These are phyloP conservation scores for Zoysia matrella DNA, from an alignment of 202 grass and related monocot genomes.

Conservation along the genomic window DNA sequence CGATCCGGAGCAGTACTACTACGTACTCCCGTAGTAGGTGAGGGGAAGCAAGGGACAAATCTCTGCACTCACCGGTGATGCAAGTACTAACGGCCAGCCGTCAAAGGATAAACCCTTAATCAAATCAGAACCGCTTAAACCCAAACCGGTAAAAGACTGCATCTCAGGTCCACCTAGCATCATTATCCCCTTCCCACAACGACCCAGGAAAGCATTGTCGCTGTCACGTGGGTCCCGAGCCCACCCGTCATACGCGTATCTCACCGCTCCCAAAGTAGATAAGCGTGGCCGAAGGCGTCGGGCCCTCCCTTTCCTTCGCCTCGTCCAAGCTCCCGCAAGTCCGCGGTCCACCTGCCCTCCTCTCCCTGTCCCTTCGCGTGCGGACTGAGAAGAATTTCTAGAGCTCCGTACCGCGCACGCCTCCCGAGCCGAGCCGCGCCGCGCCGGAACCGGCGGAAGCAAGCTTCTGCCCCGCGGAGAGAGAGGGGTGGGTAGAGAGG, in stretches of 20 bases:
- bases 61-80: not conserved
- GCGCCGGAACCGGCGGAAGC: not conserved
- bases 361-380: conserved; percentile 19
- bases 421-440: conserved; percentile 10
- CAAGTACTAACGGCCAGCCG: conserved; percentile 30
- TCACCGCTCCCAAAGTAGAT: not conserved
- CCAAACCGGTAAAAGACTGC: conserved; percentile 19
- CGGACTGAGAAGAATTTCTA: conserved; percentile 35
- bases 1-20: no score
- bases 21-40: not conserved
- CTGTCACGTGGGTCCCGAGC: not conserved
- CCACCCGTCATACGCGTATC: not conserved
- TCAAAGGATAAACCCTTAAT: conserved; percentile 47
- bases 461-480: no score
- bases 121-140: conserved; percentile 43
- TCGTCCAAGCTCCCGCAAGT: not conserved
- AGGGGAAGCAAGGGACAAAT: conserved; percentile 8
- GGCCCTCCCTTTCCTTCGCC: not conserved
- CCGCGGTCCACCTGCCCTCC: conserved; percentile 30
- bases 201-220: not conserved
- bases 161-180: not conserved
- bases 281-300: not conserved
- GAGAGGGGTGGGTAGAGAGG: no score
- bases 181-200: not conserved
- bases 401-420: conserved; percentile 45